Conservation (phyloP, 371 early-diverging fungal species). For the Capniomyces stellatus region DNA sequence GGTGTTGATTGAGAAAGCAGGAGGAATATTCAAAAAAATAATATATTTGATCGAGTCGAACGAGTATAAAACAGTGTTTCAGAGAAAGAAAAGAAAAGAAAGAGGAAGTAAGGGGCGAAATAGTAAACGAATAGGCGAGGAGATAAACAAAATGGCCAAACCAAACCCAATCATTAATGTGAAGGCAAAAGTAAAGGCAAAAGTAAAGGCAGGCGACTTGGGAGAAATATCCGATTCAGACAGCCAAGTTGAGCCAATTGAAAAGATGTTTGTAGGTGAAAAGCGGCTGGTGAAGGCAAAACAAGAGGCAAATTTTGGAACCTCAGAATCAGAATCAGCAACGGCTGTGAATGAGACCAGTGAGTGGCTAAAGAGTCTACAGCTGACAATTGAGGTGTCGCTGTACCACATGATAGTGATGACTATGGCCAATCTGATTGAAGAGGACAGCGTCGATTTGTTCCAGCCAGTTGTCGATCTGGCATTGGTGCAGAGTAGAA, state of each 20-base stretch:
- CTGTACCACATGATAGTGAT: background rate
- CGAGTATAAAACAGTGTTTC: background rate
- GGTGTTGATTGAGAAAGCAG: no score
- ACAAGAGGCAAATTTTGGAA: background rate
- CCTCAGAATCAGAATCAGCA: background rate
- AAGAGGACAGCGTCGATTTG: background rate
- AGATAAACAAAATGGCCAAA: background rate
- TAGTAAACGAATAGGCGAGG: no score
- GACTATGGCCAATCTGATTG: background rate
- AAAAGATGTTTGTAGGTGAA: background rate
- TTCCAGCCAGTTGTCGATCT: background rate
- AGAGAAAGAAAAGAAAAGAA: background rate
- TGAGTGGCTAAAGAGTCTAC: conserved; percentile 3
- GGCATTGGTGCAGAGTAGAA: background rate
- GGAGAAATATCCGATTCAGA: background rate
- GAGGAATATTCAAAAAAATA: background rate
- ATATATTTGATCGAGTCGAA: background rate
- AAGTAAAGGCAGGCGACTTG: background rate
- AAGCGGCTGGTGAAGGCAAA: background rate
- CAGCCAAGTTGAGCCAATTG: background rate
- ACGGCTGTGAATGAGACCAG: background rate
- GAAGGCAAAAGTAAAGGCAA: no score
- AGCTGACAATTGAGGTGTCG: background rate
- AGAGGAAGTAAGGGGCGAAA: background rate
- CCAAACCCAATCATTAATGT: no score